Evolutionary conservation across 2,329 filamentous ascomycete species (phyloP).

Genomic region (Dendryphion nanum): DNA sequence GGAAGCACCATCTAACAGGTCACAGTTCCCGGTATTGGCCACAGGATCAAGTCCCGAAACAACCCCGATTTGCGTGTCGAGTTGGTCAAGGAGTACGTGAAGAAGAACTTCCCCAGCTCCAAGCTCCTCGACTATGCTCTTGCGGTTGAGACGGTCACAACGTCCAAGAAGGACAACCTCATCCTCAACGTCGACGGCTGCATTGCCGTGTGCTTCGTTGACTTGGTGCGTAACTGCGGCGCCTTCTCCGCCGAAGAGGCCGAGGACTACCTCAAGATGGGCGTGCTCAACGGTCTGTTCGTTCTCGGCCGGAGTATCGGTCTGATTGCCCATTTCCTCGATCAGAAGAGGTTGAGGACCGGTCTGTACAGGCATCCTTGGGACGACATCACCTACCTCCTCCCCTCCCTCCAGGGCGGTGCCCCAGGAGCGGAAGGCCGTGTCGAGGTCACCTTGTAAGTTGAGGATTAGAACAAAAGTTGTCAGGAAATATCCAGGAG

Average conservation of each 20-base stretch:
- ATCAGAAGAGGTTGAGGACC: conserved; percentile 98
- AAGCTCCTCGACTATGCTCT: conserved; percentile 99
- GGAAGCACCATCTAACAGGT: conserved; percentile 12
- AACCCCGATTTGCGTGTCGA: conserved; percentile 99
- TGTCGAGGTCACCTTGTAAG: conserved; percentile 42
- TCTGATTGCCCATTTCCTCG: conserved; percentile 99
- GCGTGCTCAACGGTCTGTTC: conserved; percentile 99
- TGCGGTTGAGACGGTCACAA: conserved; percentile 96
- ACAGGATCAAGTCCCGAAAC: conserved; percentile 99
- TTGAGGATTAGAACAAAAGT: conserved; percentile 19
- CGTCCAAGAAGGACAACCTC: conserved; percentile 99
- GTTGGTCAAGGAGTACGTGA: conserved; percentile 98
- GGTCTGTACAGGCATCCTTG: conserved; percentile 97
- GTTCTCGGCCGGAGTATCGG: conserved; percentile 95
- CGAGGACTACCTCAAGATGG: conserved; percentile 98
- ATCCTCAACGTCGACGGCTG: conserved; percentile 99
- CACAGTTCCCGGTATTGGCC: conserved; percentile 88
- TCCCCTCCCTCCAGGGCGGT: conserved; percentile 38
- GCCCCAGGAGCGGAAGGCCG: conserved; percentile 41
- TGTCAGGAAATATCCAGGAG: conserved; percentile 25
- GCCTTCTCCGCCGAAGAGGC: conserved; percentile 95
- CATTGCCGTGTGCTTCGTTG: conserved; percentile 98
- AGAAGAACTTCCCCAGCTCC: conserved; percentile 94
- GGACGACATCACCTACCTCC: conserved; percentile 54
- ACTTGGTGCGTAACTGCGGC: conserved; percentile 95